phyloP scores from a whole-genome alignment of 257 asterid species.

The Pogostemon cablin region DNA sequence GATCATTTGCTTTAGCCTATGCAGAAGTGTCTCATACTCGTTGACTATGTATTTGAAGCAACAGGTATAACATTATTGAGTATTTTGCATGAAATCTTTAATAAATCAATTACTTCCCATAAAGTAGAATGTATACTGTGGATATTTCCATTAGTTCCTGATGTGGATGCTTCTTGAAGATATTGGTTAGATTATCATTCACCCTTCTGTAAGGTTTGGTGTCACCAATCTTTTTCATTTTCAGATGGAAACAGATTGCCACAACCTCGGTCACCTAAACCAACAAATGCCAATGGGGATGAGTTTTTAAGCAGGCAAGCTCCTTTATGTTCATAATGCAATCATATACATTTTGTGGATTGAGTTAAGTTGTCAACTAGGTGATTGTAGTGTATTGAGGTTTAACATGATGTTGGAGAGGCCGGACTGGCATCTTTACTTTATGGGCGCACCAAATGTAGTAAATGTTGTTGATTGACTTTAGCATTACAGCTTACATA shows the following conservation, averaged over 20 bases:
- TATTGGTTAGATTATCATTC: neutral
- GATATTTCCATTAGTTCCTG: constrained; percentile 1
- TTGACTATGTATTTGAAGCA: neutral
- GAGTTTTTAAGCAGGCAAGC: constrained; percentile 82
- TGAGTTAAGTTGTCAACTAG: too few relatives aligned
- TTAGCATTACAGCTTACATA: too few relatives aligned
- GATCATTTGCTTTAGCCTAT: too few relatives aligned
- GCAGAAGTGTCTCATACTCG: neutral
- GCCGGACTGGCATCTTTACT: too few relatives aligned
- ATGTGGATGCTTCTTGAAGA: constrained; percentile 18
- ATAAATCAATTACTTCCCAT: neutral
- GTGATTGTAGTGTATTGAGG: neutral
- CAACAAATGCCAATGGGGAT: constrained; percentile 58
- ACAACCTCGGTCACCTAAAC: constrained; percentile 61
- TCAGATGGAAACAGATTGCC: constrained; percentile 68
- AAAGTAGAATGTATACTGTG: neutral
- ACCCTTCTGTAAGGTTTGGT: constrained; percentile 1
- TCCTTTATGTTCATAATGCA: constrained; percentile 9
- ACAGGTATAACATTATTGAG: neutral
- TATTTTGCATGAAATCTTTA: constrained; percentile 1
- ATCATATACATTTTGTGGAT: neutral
- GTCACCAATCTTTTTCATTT: constrained; percentile 30
- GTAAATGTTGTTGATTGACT: too few relatives aligned
- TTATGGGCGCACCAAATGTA: too few relatives aligned
- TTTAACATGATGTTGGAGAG: neutral